Percentiles rank a stretch among this genome's conserved stretches.
Conservation (phyloP, 2,329 filamentous ascomycete genomes). For the Neonectria faginata region DNA sequence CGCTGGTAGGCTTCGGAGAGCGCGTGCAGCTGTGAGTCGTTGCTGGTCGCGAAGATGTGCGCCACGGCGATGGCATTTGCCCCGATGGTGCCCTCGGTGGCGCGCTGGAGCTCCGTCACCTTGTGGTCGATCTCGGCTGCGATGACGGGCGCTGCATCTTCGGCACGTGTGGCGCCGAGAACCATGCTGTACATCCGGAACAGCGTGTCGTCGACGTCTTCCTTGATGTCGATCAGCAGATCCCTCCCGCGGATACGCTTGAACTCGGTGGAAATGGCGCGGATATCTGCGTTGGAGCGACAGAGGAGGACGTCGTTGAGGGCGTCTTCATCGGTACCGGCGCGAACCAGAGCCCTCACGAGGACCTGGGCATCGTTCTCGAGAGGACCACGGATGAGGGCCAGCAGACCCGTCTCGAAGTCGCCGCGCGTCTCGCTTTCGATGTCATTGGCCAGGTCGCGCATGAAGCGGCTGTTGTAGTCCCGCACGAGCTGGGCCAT, state of each 20-base stretch:
- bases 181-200: slow-evolving; percentile 52
- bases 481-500: slow-evolving; percentile 49
- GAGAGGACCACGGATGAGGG: slow-evolving; percentile 48
- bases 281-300: slow-evolving; percentile 52
- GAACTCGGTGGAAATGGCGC: slow-evolving; percentile 49
- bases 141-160: slow-evolving; percentile 44
- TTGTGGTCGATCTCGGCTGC: slow-evolving; percentile 50
- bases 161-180: slow-evolving; percentile 44
- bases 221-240: slow-evolving; percentile 47
- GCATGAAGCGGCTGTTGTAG: slow-evolving; percentile 51
- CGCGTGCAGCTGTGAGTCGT: slow-evolving; percentile 48
- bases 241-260: slow-evolving; percentile 45
- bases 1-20: slow-evolving; percentile 46
- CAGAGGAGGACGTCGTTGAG: slow-evolving; percentile 51
- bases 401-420: slow-evolving; percentile 47
- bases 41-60: slow-evolving; percentile 49
- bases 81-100: slow-evolving; percentile 49
- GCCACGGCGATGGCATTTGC: slow-evolving; percentile 48
- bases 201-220: slow-evolving; percentile 48
- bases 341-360: slow-evolving; percentile 46
- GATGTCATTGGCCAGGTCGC: slow-evolving; percentile 50
- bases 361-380: slow-evolving; percentile 49
- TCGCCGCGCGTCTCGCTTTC: slow-evolving; percentile 49
- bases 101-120: slow-evolving; percentile 48
- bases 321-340: slow-evolving; percentile 50